Conservation (phyloP, 1,284 basidiomycete species). For the Ustilago trichophora region DNA sequence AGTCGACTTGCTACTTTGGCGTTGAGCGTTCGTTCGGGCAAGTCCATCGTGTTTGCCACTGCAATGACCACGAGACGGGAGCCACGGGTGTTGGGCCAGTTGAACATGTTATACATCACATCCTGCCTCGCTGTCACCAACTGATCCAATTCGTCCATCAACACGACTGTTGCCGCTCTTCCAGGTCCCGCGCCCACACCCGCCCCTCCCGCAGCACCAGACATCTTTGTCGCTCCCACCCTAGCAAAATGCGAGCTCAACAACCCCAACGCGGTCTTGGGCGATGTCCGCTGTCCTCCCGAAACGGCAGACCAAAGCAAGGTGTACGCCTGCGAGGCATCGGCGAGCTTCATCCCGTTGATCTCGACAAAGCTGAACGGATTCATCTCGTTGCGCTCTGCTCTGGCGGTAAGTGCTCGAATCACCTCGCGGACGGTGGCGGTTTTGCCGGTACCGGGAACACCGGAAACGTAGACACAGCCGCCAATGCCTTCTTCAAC, state of each 20-base stretch:
- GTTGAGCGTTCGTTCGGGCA: conserved; percentile 90
- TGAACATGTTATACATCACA: conserved; percentile 99
- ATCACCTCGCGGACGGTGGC: conserved; percentile 92
- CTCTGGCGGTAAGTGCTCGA: conserved; percentile 69
- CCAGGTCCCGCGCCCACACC: conserved; percentile 36
- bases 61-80: conserved; percentile 93
- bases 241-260: conserved; percentile 53
- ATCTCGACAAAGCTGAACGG: conserved; percentile 98
- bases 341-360: conserved; percentile 80
- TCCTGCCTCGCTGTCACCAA: conserved; percentile 94
- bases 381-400: conserved; percentile 77
- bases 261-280: conserved; percentile 53
- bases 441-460: conserved; percentile 88
- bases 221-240: conserved; percentile 28
- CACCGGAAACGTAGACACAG: conserved; percentile 95
- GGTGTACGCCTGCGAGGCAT: conserved; percentile 61
- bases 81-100: conserved; percentile 90
- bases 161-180: conserved; percentile 76
- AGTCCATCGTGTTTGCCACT: conserved; percentile 97
- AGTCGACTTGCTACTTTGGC: conserved; percentile 91
- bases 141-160: conserved; percentile 99
- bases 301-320: conserved; percentile 59
- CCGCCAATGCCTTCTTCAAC: conserved; percentile 92
- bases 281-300: conserved; percentile 48
- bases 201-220: conserved; percentile 24